Conservation (phyloP, 1,284 basidiomycete species). For the Ceratorhiza oryzae-sativae region DNA sequence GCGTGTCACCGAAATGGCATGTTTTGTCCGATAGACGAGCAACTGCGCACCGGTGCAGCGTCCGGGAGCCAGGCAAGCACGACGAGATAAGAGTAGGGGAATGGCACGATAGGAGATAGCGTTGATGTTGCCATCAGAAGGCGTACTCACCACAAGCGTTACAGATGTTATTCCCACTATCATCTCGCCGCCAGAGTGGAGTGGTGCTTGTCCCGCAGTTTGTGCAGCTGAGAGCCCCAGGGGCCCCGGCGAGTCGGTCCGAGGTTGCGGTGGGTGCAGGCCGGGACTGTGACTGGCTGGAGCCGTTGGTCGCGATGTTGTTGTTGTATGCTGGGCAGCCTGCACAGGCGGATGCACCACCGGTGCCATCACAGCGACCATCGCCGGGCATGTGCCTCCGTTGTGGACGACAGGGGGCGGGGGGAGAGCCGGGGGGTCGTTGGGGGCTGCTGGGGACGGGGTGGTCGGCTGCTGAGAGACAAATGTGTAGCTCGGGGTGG, state of each 20-base stretch:
- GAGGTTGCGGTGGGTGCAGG: slow-evolving; percentile 45
- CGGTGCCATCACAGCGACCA: slow-evolving; percentile 93
- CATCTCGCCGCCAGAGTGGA: slow-evolving; percentile 91
- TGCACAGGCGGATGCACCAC: slow-evolving; percentile 87
- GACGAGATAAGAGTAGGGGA: slow-evolving; percentile 16
- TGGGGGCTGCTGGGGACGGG: slow-evolving; percentile 39
- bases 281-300: slow-evolving; percentile 17
- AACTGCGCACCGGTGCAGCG: slow-evolving; percentile 5
- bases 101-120: slow-evolving; percentile 17
- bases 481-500: slow-evolving; percentile 50
- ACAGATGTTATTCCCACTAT: slow-evolving; percentile 90
- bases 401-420: slow-evolving; percentile 44
- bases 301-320: slow-evolving; percentile 37
- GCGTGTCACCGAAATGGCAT: neutral
- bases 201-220: slow-evolving; percentile 95
- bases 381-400: slow-evolving; percentile 92
- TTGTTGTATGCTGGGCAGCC: slow-evolving; percentile 97
- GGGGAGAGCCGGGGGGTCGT: slow-evolving; percentile 34
- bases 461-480: slow-evolving; percentile 48
- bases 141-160: slow-evolving; percentile 87
- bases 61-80: neutral
- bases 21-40: slow-evolving; percentile 16
- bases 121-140: slow-evolving; percentile 37
- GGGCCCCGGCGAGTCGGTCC: slow-evolving; percentile 54
- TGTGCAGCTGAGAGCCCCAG: slow-evolving; percentile 85